A percentile compares a stretch with the other conserved stretches of the same genome.
Evolutionary conservation across 352 stramenopile genomes (phyloP).

Genomic region (Elongisporangium senticosum): DNA sequence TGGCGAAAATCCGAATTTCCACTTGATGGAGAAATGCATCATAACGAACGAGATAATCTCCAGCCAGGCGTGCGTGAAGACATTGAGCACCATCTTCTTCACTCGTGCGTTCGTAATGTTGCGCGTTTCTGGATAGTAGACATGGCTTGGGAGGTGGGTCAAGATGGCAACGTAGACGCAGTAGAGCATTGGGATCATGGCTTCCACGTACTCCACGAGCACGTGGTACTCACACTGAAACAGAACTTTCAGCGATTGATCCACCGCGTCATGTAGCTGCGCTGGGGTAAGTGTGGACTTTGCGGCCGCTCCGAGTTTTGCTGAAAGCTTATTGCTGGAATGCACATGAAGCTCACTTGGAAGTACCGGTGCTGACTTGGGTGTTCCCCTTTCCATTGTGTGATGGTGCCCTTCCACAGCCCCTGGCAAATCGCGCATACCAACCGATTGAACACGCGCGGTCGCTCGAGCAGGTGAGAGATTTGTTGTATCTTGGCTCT

Average conservation of each 20-base stretch:
- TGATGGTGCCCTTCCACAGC: too few relatives aligned
- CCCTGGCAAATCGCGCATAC: too few relatives aligned
- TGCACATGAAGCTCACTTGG: too few relatives aligned
- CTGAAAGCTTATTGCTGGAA: too few relatives aligned
- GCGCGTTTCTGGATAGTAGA: conserved; percentile 14
- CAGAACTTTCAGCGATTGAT: conserved; percentile 17
- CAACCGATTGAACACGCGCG: too few relatives aligned
- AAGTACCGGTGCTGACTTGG: too few relatives aligned
- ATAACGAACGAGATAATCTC: conserved; percentile 17
- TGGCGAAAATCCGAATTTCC: conserved; percentile 15
- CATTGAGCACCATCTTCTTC: conserved; percentile 2
- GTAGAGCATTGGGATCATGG: conserved; percentile 21
- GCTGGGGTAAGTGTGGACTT: too few relatives aligned
- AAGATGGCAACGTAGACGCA: conserved; percentile 15
- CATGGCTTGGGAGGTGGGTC: conserved; percentile 14
- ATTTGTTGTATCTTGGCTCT: too few relatives aligned
- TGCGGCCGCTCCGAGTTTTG: too few relatives aligned
- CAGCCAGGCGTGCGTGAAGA: conserved; percentile 17
- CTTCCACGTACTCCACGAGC: conserved; percentile 32
- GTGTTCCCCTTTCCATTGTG: too few relatives aligned
- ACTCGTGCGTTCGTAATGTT: conserved; percentile 7
- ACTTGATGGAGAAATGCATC: conserved; percentile 10
- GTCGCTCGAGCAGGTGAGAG: too few relatives aligned
- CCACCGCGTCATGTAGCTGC: too few relatives aligned
- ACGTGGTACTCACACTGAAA: conserved; percentile 33